These are phyloP conservation scores for Sutorius eximius DNA, from an alignment of 1,284 basidiomycete genomes.

Conservation along the genomic window DNA sequence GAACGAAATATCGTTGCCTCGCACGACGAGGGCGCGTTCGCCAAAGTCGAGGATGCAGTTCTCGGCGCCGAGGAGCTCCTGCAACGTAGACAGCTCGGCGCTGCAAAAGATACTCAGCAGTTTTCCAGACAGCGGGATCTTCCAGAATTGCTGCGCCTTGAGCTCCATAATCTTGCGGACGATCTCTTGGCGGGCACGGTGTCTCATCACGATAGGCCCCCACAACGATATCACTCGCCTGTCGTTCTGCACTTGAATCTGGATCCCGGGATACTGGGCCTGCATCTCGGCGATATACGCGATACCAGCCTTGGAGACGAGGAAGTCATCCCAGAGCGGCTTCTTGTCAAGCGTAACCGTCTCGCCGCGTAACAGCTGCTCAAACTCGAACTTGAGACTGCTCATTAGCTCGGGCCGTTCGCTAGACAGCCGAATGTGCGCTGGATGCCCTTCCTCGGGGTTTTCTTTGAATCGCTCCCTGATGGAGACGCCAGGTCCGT, in stretches of 20 bases:
- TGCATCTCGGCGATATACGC: slow-evolving; percentile 47
- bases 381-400: slow-evolving; percentile 55
- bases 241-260: slow-evolving; percentile 43
- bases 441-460: slow-evolving; percentile 26
- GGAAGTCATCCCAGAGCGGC: slow-evolving; percentile 63
- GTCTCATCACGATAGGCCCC: slow-evolving; percentile 44
- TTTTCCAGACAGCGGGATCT: slow-evolving; percentile 46
- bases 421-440: slow-evolving; percentile 46
- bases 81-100: slow-evolving; percentile 40
- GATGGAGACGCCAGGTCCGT: slow-evolving; percentile 29
- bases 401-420: slow-evolving; percentile 48
- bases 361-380: slow-evolving; percentile 60
- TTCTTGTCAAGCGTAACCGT: slow-evolving; percentile 48
- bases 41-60: slow-evolving; percentile 39
- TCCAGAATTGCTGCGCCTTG: slow-evolving; percentile 39
- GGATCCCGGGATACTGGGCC: slow-evolving; percentile 36
- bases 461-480: slow-evolving; percentile 22
- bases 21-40: slow-evolving; percentile 34
- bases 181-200: slow-evolving; percentile 43
- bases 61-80: slow-evolving; percentile 40
- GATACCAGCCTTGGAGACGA: slow-evolving; percentile 42
- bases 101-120: slow-evolving; percentile 47
- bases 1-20: slow-evolving; percentile 36
- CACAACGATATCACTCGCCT: slow-evolving; percentile 52
- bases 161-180: slow-evolving; percentile 45